Base-by-base conservation (phyloP, 805 yeast genomes). In the Maudiozyma saulgeensis region DNA sequence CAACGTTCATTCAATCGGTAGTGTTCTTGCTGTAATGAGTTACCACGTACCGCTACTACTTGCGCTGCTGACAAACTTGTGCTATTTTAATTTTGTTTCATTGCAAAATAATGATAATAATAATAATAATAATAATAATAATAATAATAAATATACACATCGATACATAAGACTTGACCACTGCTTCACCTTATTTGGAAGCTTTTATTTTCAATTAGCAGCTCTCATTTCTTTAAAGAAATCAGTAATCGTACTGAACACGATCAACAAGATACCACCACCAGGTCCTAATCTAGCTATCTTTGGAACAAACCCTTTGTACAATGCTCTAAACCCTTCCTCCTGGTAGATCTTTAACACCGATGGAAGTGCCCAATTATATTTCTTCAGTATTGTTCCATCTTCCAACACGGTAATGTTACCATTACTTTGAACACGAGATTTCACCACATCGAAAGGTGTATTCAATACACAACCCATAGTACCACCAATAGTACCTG, bases 281-380 rank as follows among this genome's bases (percentile, higher is more conserved):
- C 99, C 99, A 53, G 99, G 99, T 44, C 98, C 99, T 57, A 93
- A 77, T 78, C 99, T 83, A 64, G 93, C 76, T 12, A 93, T 97
- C 76, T 93, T 93, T 58, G 99, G 99, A 55, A 90, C 66, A 79
- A 93, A 91, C 40, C 99, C 99, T 73, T 90, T 91, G 71, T 90
- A 91, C 51, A 93, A 77, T 7, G 98, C 96, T 45, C 71, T 74
- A 60, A 88, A 79, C 31, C 99, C 99, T 76, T 93, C 99, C 70
- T 91, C 98, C 41, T 55, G 56, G 60, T 81, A 80, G 23, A 93
- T 87, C 18, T 81, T 75, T 41, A 75, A 64, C 51, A 93, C 71
- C 3, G 95, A 78, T 40, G 96, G 96, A 56, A 81, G 61, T 18
- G 97, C 81, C 98, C 99, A 93, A 69, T 81, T 84, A 71, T 91